A percentile compares a stretch with the other conserved stretches of the same genome.
Conservation (phyloP, 176 grass and related monocot genomes). For the Elymus sibiricus region DNA sequence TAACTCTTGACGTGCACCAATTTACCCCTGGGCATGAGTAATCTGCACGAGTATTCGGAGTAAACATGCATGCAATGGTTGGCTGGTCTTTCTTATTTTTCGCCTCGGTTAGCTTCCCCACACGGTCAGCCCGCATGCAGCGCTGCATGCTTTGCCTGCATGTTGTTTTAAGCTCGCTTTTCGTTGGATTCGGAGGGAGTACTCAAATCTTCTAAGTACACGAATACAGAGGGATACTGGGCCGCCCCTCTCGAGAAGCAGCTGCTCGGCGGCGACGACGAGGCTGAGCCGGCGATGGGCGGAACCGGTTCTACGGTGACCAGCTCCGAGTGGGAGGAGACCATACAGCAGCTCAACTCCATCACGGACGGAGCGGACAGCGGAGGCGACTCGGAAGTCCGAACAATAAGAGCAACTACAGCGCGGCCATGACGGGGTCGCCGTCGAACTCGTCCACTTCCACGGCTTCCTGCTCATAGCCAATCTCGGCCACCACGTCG, state of each 20-base stretch:
- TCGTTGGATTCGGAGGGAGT: no score
- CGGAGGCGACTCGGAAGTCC: conserved; percentile 17
- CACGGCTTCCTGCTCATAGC: conserved; percentile 70
- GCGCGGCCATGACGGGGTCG: conserved; percentile 43
- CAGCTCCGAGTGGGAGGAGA: conserved; percentile 70
- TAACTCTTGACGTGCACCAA: no score
- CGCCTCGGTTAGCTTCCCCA: no score
- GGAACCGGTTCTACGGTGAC: conserved; percentile 64
- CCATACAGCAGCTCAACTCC: conserved; percentile 62
- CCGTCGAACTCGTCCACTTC: conserved; percentile 81
- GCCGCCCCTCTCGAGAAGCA: conserved; percentile 92
- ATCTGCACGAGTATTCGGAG: no score
- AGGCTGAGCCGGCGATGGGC: conserved; percentile 52
- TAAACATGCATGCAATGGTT: no score
- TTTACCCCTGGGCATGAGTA: no score
- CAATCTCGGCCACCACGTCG: conserved; percentile 31
- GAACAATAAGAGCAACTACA: conserved; percentile 20
- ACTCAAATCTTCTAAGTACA: no score
- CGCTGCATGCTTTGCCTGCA: no score
- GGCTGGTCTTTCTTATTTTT: no score
- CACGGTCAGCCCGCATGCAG: no score
- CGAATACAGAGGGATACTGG: no score
- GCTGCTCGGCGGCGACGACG: conserved; percentile 69
- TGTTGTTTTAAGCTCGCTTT: no score
- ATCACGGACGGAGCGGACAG: conserved; percentile 1